Base-by-base conservation (phyloP, 2,329 filamentous ascomycete genomes). In the Geosmithia flava region DNA sequence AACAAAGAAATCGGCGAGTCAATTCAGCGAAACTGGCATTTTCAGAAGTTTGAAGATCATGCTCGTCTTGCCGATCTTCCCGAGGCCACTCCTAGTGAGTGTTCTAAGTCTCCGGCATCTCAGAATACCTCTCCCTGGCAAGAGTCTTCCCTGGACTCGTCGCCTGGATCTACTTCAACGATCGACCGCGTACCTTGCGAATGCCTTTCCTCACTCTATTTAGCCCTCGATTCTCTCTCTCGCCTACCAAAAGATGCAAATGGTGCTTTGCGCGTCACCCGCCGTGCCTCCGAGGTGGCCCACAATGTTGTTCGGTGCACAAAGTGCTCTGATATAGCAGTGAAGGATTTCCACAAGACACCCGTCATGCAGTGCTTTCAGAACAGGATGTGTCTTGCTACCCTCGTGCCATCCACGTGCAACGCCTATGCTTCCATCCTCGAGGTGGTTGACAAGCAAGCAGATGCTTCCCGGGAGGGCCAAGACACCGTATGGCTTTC, bases 361-460 rank as follows among this genome's bases (percentile, higher is more conserved):
- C 63, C 67, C 1, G 65, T 69, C 20, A 68, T 79, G 46, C 70
- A 75, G 47, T 54, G 67, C 29, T 75, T 78, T 51, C 78, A 81
- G 57, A 80, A 70, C 55, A 66, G 74, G 46, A 80, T 81, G 76
- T 66, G 78, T 47, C 63, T 82, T 3, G 75, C 70, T 7, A 71
- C 76, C 2, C 67, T 82, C 29, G 63, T 82, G 3, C 76, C 77
- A 2, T 74, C 75, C 8, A 69, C 77, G 43, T 76, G 72, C 47
- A 73, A 78, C 56, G 73, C 75, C 7, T 82, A 82, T 63, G 68
- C 68, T 48, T 63, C 61, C 27, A 74, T 83, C 44, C 63, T 82
- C 13, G 60, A 63, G 45, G 68, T 77, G 62, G 66, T 81, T 7
- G 77, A 82, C 52, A 57, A 57, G n/a, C 73, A 78, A 54, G 63